Percentiles rank a stretch among this genome's conserved stretches.
These are phyloP conservation scores for Pichia exigua DNA, from an alignment of 805 yeast species.

Conservation along the genomic window DNA sequence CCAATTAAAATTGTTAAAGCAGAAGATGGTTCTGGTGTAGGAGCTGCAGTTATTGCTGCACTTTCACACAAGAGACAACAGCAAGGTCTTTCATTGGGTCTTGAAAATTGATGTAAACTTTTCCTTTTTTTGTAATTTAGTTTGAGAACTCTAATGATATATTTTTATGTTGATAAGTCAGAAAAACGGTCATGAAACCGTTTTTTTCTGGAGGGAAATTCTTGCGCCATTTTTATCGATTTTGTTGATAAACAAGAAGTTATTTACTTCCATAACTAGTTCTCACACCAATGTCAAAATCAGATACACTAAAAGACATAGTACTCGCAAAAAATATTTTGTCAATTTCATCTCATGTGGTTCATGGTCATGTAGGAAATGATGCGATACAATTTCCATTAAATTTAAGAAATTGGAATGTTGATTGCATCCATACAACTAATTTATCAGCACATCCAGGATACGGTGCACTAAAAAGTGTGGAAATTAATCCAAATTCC, in stretches of 20 bases:
- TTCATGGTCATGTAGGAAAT: conserved; percentile 93
- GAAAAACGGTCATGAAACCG: too few relatives aligned
- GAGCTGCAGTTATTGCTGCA: conserved; percentile 98
- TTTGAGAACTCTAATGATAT: neutral
- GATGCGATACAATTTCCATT: conserved; percentile 85
- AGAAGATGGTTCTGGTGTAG: conserved; percentile 98
- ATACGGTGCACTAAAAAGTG: conserved; percentile 61
- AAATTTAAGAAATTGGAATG: conserved; percentile 86
- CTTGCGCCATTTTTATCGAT: neutral
- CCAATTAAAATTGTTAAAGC: conserved; percentile 87
- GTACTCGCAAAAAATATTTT: conserved; percentile 28
- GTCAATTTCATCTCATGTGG: conserved; percentile 82
- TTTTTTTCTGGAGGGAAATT: neutral
- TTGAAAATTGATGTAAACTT: conserved; percentile 10
- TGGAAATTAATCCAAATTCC: conserved; percentile 37
- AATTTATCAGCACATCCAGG: conserved; percentile 92
- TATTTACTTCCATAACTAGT: too few relatives aligned
- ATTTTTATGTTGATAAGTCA: neutral
- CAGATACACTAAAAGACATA: neutral
- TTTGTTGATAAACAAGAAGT: neutral
- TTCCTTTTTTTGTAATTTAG: neutral
- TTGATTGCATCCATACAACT: conserved; percentile 81
- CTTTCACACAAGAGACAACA: conserved; percentile 74
- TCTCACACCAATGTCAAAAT: neutral
- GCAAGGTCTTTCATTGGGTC: conserved; percentile 63